Conservation (phyloP, 192 early-diverging fungal species). For the Entomortierella lignicola region DNA sequence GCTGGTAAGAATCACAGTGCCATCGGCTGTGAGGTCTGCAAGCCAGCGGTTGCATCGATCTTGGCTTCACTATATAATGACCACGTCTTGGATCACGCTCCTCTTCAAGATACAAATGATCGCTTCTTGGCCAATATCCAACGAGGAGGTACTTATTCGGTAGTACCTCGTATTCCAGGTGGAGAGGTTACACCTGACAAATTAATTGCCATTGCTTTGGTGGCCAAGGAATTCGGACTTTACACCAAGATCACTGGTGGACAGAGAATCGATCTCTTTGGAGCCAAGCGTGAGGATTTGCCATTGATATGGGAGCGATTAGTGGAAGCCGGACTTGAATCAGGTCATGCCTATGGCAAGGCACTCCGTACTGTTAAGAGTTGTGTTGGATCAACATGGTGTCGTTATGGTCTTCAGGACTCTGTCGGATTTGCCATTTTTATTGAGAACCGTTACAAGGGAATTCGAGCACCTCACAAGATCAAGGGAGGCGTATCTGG, state of each 20-base stretch:
- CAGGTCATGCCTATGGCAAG: constrained; percentile 78
- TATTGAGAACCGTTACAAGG: constrained; percentile 75
- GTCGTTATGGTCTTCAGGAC: constrained; percentile 74
- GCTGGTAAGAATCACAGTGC: constrained; percentile 54
- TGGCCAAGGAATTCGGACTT: constrained; percentile 71
- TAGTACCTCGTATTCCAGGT: constrained; percentile 72
- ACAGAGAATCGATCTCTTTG: constrained; percentile 77
- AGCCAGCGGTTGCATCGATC: constrained; percentile 72
- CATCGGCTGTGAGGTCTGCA: constrained; percentile 71
- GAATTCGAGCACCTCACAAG: constrained; percentile 75
- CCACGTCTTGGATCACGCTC: constrained; percentile 64
- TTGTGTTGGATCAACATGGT: constrained; percentile 76
- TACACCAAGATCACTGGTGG: constrained; percentile 80
- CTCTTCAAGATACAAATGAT: constrained; percentile 78
- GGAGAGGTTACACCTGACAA: constrained; percentile 79
- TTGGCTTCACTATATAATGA: constrained; percentile 73
- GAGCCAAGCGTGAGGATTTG: constrained; percentile 72
- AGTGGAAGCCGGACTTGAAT: constrained; percentile 71
- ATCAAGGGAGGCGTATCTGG: constrained; percentile 76
- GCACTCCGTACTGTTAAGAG: constrained; percentile 76
- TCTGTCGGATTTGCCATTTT: constrained; percentile 75
- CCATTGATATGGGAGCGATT: constrained; percentile 76
- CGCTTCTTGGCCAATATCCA: constrained; percentile 77
- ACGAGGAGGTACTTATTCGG: constrained; percentile 73
- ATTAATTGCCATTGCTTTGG: constrained; percentile 66